Evolutionary conservation across 345 rosid species (phyloP).

Genomic region (Citrus australasica): DNA sequence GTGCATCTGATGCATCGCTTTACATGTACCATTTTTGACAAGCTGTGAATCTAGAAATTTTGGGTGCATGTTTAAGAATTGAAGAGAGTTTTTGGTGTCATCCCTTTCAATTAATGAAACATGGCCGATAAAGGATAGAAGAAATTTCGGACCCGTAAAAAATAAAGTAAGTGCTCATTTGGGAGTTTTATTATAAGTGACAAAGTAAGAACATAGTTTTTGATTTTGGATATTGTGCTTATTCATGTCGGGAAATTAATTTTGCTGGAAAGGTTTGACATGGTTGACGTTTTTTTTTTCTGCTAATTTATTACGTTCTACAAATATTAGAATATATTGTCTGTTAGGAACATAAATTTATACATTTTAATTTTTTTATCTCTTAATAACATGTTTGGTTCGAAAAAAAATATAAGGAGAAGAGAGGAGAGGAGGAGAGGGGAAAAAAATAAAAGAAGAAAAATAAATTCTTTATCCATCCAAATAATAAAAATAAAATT

Average conservation of each 20-base stretch:
- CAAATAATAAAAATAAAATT: too few species aligned
- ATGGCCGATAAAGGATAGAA: slow-evolving; percentile 24
- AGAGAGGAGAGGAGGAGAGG: too few species aligned
- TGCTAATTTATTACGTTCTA: too few species aligned
- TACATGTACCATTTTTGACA: neutral
- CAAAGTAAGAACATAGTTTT: neutral
- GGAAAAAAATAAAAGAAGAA: too few species aligned
- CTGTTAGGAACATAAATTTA: too few species aligned
- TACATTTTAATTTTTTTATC: too few species aligned
- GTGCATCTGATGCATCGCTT: neutral
- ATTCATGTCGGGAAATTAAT: neutral
- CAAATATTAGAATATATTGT: too few species aligned
- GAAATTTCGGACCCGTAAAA: slow-evolving; percentile 30
- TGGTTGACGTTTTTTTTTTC: too few species aligned
- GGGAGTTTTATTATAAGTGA: slow-evolving; percentile 28
- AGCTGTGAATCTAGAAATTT: slow-evolving; percentile 7
- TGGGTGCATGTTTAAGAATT: neutral
- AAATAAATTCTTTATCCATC: too few species aligned
- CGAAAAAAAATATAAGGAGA: too few species aligned
- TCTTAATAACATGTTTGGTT: too few species aligned
- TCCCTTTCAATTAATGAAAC: slow-evolving; percentile 3
- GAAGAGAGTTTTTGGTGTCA: slow-evolving; percentile 2
- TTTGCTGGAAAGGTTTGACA: neutral
- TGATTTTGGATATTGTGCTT: neutral
- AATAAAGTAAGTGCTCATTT: slow-evolving; percentile 21